Evolutionary conservation across 2,329 filamentous ascomycete genomes (phyloP).

Genomic region (Ceratocystis colombiana): DNA sequence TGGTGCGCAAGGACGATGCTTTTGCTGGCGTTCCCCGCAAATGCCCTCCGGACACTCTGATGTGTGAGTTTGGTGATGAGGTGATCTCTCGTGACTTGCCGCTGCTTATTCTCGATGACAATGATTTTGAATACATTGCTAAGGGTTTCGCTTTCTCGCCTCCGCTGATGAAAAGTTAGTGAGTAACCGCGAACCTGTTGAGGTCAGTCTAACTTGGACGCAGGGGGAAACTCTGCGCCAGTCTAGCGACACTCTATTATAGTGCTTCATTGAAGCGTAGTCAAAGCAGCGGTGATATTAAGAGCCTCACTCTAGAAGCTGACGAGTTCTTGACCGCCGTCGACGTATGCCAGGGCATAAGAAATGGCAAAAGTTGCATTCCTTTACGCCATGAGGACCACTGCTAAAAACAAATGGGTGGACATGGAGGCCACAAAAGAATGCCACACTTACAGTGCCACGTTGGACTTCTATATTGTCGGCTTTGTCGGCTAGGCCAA

Average conservation of each 20-base stretch:
- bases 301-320: slow-evolving; percentile 37
- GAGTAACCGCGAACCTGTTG: slow-evolving; percentile 55
- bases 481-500: slow-evolving; percentile 45
- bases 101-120: slow-evolving; percentile 39
- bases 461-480: slow-evolving; percentile 42
- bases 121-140: slow-evolving; percentile 46
- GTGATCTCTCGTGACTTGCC: slow-evolving; percentile 47
- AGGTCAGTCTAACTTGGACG: slow-evolving; percentile 44
- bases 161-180: slow-evolving; percentile 43
- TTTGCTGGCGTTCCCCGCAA: slow-evolving; percentile 40
- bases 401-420: slow-evolving; percentile 40
- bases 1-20: slow-evolving; percentile 41
- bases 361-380: slow-evolving; percentile 39
- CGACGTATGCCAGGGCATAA: slow-evolving; percentile 42
- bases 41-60: slow-evolving; percentile 45
- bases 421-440: slow-evolving; percentile 37
- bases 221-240: slow-evolving; percentile 35
- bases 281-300: slow-evolving; percentile 41
- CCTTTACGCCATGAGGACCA: slow-evolving; percentile 47
- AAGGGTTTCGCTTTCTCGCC: slow-evolving; percentile 28
- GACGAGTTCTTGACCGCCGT: slow-evolving; percentile 43
- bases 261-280: slow-evolving; percentile 44
- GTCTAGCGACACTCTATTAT: slow-evolving; percentile 38
- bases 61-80: slow-evolving; percentile 31
- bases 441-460: slow-evolving; percentile 40